phyloP scores from a whole-genome alignment of 495 filamentous ascomycete species.

The Letharia columbiana region DNA sequence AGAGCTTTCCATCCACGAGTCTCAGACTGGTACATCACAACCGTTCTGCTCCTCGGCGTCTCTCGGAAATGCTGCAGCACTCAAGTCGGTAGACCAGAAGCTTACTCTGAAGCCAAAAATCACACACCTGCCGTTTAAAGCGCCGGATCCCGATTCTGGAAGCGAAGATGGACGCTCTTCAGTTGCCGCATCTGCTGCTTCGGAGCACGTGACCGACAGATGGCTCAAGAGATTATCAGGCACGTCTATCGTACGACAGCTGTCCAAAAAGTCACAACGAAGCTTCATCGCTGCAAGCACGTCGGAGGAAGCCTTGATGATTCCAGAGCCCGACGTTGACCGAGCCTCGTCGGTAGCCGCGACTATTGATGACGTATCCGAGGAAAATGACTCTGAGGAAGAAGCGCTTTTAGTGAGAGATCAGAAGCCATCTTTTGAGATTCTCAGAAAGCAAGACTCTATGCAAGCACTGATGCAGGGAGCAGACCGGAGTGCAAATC shows the following conservation, averaged over 20 bases:
- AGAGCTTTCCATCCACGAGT: slow-evolving; percentile 1
- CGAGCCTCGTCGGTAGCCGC: slow-evolving; percentile 43
- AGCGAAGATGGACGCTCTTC: slow-evolving; percentile 50
- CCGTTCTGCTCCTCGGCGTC: slow-evolving; percentile 5
- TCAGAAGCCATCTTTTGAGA: slow-evolving; percentile 3
- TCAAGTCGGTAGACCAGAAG: slow-evolving; percentile 7
- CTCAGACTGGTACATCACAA: not conserved
- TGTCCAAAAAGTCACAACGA: slow-evolving; percentile 38
- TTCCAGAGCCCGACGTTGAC: slow-evolving; percentile 27
- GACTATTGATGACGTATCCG: slow-evolving; percentile 44
- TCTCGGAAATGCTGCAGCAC: not conserved
- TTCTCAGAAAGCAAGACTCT: slow-evolving; percentile 3
- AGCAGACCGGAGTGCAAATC: slow-evolving; percentile 2
- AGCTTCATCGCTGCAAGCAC: slow-evolving; percentile 27
- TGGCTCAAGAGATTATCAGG: slow-evolving; percentile 40
- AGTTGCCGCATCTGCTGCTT: slow-evolving; percentile 52
- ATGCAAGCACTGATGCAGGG: slow-evolving; percentile 2
- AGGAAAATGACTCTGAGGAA: slow-evolving; percentile 15
- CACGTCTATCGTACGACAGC: slow-evolving; percentile 35
- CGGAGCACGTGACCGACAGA: slow-evolving; percentile 24
- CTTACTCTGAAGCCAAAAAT: slow-evolving; percentile 32
- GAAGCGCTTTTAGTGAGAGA: slow-evolving; percentile 5
- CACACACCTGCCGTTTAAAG: slow-evolving; percentile 52
- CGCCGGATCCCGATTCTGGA: slow-evolving; percentile 36
- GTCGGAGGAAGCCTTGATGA: slow-evolving; percentile 37